Percentiles rank a stretch among this genome's conserved stretches.
Conservation (phyloP, 192 early-diverging fungal genomes). For the Backusella mclennaniae region DNA sequence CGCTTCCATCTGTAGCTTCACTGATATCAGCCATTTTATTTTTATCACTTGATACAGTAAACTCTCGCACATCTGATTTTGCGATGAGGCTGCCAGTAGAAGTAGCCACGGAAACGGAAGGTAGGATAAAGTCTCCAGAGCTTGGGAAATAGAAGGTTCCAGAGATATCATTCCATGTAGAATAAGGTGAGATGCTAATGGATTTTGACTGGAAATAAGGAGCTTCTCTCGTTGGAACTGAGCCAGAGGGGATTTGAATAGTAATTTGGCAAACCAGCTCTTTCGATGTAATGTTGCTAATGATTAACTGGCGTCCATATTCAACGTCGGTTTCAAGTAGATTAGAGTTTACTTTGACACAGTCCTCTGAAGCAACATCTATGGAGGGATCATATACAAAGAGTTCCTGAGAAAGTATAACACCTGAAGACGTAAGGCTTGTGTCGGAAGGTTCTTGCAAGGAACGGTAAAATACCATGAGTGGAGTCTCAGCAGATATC, state of each 20-base stretch:
- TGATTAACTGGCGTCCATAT: slow-evolving; percentile 32
- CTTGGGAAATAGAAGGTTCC: slow-evolving; percentile 49
- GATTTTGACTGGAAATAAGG: slow-evolving; percentile 22
- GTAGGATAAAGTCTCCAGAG: slow-evolving; percentile 36
- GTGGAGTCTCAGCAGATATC: slow-evolving; percentile 24
- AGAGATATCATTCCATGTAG: slow-evolving; percentile 29
- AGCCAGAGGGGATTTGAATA: slow-evolving; percentile 43
- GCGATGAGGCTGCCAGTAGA: slow-evolving; percentile 1
- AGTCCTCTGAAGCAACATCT: slow-evolving; percentile 8
- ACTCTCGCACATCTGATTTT: background rate
- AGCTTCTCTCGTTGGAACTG: slow-evolving; percentile 26
- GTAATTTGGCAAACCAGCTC: slow-evolving; percentile 37
- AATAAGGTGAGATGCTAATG: slow-evolving; percentile 26
- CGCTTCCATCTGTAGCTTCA: background rate
- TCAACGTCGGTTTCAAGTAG: slow-evolving; percentile 1
- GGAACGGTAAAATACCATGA: slow-evolving; percentile 43
- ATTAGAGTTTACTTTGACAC: slow-evolving; percentile 7
- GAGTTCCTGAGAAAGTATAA: slow-evolving; percentile 11
- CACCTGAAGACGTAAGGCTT: background rate
- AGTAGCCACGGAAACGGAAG: slow-evolving; percentile 35
- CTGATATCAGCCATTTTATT: slow-evolving; percentile 8
- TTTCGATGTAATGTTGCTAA: slow-evolving; percentile 40
- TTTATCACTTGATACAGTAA: background rate
- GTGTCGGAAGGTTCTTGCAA: slow-evolving; percentile 21
- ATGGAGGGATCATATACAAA: background rate